Base-by-base conservation (phyloP, 1,284 basidiomycete species). In the Ceratobasidium sp. region DNA sequence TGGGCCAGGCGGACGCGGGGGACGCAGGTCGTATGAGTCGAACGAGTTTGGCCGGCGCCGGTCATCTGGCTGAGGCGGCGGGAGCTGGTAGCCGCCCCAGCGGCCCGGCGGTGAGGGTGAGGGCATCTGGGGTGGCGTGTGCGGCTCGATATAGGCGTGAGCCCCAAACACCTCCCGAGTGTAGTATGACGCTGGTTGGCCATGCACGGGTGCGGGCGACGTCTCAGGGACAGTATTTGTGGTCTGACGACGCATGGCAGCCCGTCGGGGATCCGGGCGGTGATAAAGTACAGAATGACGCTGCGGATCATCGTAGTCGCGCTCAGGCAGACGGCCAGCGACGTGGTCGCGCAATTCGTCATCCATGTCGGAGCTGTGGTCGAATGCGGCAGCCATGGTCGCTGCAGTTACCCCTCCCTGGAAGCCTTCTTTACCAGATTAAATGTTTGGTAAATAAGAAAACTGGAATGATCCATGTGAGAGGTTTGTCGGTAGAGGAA, bases 181-280 rank as follows among this genome's bases (percentile, higher is more conserved):
- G 69, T 73, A 73, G 56, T 73, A 73, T 20, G 69, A 58, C 56
- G 39, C 39, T 10, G 33, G 20, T 15, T 13, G 54, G 68, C 66
- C 66, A 6, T 26, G 8, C n/a, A 23, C 53, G 6, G 63, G 51
- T 26, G 35, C 42, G 28, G 49, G 73, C 60, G 60, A 75, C n/a
- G 20, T 42, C 33, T 51, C 45, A 10, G 39, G 63, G 49, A 17
- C 31, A 13, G 20, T n/a, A 23, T 31, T 53, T 23, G 61, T 75
- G 31, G 56, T 51, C 63, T 75, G 73, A 42, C 73, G 73, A 28
- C 73, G 73, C n/a, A n/a, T n/a, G n/a, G n/a, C n/a, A n/a, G n/a
- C n/a, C n/a, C n/a, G n/a, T 23, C 71, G 20, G 15, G 71, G 71
- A 45, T 73, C 56, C n/a, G 71, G 45, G 71, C 60, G 71, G 58